Percentiles rank a stretch among this genome's conserved stretches.
Conservation (phyloP, 768 basidiomycete genomes). For the Chiua virens region DNA sequence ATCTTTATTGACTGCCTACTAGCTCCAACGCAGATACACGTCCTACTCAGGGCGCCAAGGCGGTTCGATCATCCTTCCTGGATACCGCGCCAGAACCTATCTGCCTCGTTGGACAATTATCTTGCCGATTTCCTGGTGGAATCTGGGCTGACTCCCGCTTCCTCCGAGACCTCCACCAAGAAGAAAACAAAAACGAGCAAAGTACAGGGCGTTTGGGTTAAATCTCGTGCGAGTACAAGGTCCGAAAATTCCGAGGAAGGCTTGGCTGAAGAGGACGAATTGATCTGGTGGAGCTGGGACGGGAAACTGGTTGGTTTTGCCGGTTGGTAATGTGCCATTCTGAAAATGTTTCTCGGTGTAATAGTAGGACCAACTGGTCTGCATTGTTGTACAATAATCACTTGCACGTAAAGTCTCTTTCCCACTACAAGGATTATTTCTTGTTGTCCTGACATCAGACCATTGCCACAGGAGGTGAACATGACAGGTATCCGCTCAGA, state of each 20-base stretch:
- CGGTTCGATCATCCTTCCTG: conserved; percentile 48
- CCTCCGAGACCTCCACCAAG: conserved; percentile 19
- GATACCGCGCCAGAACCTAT: conserved; percentile 46
- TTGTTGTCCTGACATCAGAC: too few relatives aligned
- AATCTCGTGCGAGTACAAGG: conserved; percentile 15
- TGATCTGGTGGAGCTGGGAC: conserved; percentile 56
- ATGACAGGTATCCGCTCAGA: too few relatives aligned
- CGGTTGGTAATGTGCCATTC: conserved; percentile 48
- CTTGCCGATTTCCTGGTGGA: conserved; percentile 37
- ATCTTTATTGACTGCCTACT: not conserved
- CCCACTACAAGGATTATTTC: too few relatives aligned
- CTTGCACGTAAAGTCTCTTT: too few relatives aligned
- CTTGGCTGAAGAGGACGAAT: conserved; percentile 42
- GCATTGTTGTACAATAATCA: too few relatives aligned
- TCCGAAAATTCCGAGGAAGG: conserved; percentile 8
- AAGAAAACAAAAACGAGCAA: conserved; percentile 28
- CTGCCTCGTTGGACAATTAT: conserved; percentile 35
- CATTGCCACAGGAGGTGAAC: too few relatives aligned
- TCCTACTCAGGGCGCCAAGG: conserved; percentile 47
- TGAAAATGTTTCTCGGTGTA: too few relatives aligned
- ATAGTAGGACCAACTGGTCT: too few relatives aligned
- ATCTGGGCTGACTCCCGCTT: conserved; percentile 9
- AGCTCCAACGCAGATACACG: conserved; percentile 50
- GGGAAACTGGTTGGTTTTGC: conserved; percentile 47
- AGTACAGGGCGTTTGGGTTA: conserved; percentile 45